Evolutionary conservation across 176 grass and related monocot species (phyloP).

Genomic region (Musa beccarii): DNA sequence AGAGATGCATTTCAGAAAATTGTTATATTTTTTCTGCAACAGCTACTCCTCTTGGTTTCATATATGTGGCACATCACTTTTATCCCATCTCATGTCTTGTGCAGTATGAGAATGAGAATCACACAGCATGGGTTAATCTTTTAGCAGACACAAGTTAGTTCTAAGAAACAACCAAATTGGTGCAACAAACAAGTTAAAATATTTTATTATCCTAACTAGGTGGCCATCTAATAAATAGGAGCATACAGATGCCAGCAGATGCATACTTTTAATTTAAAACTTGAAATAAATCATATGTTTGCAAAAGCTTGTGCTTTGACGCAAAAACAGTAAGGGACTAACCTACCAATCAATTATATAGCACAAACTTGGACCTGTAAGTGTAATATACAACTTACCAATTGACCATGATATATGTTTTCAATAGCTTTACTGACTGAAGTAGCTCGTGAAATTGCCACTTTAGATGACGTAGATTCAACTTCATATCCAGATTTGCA

Average conservation of each 20-base stretch:
- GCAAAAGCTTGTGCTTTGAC: not conserved
- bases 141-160: not conserved
- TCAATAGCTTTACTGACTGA: constrained; percentile 44
- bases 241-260: no score
- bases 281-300: not conserved
- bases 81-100: not conserved
- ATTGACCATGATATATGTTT: constrained; percentile 47
- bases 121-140: no score
- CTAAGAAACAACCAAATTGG: not conserved
- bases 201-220: not conserved
- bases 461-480: constrained; percentile 26
- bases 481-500: constrained; percentile 32
- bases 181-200: not conserved
- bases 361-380: not conserved
- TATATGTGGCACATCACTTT: not conserved
- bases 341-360: not conserved
- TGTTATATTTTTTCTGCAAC: not conserved
- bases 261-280: no score
- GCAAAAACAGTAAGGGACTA: constrained; percentile 1
- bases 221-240: not conserved
- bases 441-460: constrained; percentile 41
- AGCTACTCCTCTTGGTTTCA: not conserved
- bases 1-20: not conserved
- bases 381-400: constrained; percentile 33
- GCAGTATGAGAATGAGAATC: not conserved